Evolutionary conservation across 768 basidiomycete species (phyloP).

Genomic region (Aureoboletus auriporus): DNA sequence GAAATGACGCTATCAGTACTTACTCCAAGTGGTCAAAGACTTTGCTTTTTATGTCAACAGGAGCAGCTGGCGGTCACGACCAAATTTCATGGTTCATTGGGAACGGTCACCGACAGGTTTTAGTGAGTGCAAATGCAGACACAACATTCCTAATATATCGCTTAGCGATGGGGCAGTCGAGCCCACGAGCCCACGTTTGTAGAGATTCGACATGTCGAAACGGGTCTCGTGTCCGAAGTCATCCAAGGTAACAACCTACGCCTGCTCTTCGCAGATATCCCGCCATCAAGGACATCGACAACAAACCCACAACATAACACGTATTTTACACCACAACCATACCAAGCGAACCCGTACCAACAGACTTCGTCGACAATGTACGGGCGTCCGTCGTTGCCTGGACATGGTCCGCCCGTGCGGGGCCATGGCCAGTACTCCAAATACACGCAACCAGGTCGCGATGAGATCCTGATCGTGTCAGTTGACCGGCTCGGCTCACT

Average conservation of each 20-base stretch:
- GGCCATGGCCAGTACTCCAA: conserved; percentile 42
- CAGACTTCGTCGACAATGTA: conserved; percentile 23
- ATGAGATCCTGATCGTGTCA: conserved; percentile 87
- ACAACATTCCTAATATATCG: conserved; percentile 6
- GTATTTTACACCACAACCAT: conserved; percentile 29
- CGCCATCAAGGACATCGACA: conserved; percentile 72
- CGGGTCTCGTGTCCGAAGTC: conserved; percentile 87
- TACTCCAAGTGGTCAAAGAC: conserved; percentile 46
- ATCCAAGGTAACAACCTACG: conserved; percentile 91
- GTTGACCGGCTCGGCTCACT: conserved; percentile 91
- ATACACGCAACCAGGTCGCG: conserved; percentile 53
- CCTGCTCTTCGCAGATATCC: conserved; percentile 90
- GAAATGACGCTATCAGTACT: conserved; percentile 2
- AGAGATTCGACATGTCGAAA: conserved; percentile 94
- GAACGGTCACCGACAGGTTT: conserved; percentile 93
- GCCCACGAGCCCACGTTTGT: conserved; percentile 97
- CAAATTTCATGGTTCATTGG: conserved; percentile 95
- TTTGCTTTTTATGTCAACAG: conserved; percentile 99
- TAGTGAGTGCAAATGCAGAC: conserved; percentile 62
- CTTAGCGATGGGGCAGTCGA: conserved; percentile 86
- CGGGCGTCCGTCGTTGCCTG: conserved; percentile 27
- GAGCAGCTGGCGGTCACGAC: conserved; percentile 86
- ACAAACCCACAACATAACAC: conserved; percentile 36
- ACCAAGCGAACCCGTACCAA: conserved; percentile 31
- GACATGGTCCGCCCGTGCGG: conserved; percentile 21